Evolutionary conservation across 352 stramenopile genomes (phyloP).

Genomic region (Phytophthora colocasiae): DNA sequence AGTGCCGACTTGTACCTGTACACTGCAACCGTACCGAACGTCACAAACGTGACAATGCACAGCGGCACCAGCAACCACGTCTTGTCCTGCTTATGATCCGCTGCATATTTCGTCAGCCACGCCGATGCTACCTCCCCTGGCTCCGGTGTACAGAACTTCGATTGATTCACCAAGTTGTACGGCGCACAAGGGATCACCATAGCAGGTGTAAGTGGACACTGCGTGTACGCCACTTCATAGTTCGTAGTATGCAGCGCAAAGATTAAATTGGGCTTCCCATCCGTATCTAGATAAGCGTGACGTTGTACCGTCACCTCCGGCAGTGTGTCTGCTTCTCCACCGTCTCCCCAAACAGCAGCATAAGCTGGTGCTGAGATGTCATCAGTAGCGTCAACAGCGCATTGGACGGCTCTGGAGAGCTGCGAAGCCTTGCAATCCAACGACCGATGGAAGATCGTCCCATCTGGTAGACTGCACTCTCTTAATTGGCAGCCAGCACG

Average conservation of each 20-base stretch:
- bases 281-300: slow-evolving; percentile 49
- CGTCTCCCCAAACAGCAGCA: slow-evolving; percentile 64
- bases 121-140: slow-evolving; percentile 44
- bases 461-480: slow-evolving; percentile 24
- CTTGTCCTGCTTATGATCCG: slow-evolving; percentile 56
- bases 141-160: slow-evolving; percentile 48
- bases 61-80: slow-evolving; percentile 69
- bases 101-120: slow-evolving; percentile 65
- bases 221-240: slow-evolving; percentile 52
- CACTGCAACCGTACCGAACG: slow-evolving; percentile 51
- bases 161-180: slow-evolving; percentile 46
- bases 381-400: slow-evolving; percentile 52
- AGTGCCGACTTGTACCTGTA: slow-evolving; percentile 60
- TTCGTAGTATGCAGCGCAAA: slow-evolving; percentile 60
- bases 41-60: slow-evolving; percentile 59
- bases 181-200: slow-evolving; percentile 71
- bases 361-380: slow-evolving; percentile 43
- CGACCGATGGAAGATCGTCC: slow-evolving; percentile 48
- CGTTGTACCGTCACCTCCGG: slow-evolving; percentile 60
- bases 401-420: slow-evolving; percentile 56
- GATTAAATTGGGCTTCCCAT: slow-evolving; percentile 48
- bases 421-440: slow-evolving; percentile 52
- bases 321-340: slow-evolving; percentile 54
- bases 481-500: slow-evolving; percentile 53
- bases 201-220: slow-evolving; percentile 55